These are phyloP conservation scores for Phytophthora citricola DNA, from an alignment of 352 stramenopile species.

Conservation along the genomic window DNA sequence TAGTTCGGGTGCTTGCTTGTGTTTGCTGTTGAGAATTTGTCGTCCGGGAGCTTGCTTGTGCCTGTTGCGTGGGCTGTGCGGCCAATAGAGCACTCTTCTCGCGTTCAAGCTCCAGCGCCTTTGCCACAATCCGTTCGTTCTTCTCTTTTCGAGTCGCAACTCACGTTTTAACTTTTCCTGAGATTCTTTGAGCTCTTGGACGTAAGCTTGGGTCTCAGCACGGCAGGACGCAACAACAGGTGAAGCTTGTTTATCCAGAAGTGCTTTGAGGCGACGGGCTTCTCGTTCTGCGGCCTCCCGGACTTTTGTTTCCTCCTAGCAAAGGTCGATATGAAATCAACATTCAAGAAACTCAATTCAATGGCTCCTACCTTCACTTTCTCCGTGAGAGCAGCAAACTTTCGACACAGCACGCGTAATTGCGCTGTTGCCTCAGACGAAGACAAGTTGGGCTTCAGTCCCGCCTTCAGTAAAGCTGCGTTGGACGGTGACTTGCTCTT, in stretches of 20 bases:
- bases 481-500: conserved; percentile 53
- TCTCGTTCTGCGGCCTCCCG: conserved; percentile 79
- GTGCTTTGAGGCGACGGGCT: conserved; percentile 66
- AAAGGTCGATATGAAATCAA: no score
- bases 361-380: conserved; percentile 75
- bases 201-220: conserved; percentile 65
- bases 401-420: conserved; percentile 81
- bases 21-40: conserved; percentile 15
- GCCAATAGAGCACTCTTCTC: conserved; percentile 66
- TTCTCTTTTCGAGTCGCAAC: conserved; percentile 76
- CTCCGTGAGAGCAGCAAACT: conserved; percentile 82
- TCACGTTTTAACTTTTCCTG: conserved; percentile 66
- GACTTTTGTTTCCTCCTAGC: conserved; percentile 75
- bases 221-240: conserved; percentile 64
- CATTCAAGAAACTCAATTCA: no score
- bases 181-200: conserved; percentile 70
- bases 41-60: conserved; percentile 5
- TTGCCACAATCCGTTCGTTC: conserved; percentile 72
- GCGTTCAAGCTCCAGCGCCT: conserved; percentile 72
- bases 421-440: conserved; percentile 75
- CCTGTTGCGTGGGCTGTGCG: conserved; percentile 20
- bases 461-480: conserved; percentile 54
- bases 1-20: conserved; percentile 2
- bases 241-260: conserved; percentile 63
- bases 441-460: conserved; percentile 68